Percentiles rank a stretch among this genome's conserved stretches.
Conservation (phyloP, 75 land plant genomes). For the Isoetes taiwanensis region DNA sequence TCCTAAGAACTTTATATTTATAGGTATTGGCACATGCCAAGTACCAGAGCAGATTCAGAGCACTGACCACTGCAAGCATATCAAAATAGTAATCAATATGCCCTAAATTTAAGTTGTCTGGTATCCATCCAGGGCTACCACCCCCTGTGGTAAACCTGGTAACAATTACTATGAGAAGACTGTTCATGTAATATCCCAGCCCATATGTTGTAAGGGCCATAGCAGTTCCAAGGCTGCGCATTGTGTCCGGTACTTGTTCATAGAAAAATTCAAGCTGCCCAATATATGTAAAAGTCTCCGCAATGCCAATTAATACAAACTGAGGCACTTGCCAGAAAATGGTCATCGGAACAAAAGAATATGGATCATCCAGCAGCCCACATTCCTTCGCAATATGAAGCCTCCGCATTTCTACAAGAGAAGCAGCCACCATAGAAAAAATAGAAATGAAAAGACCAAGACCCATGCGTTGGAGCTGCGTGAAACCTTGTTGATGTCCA, state of each 20-base stretch:
- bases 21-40: neutral
- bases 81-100: neutral
- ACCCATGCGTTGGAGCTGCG: constrained; percentile 2
- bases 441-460: neutral
- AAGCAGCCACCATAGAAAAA: neutral
- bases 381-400: neutral
- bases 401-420: neutral
- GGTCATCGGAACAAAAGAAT: neutral
- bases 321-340: constrained; percentile 4
- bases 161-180: neutral
- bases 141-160: neutral
- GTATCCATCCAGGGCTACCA: neutral
- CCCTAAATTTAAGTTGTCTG: neutral
- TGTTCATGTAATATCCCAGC: constrained; percentile 3
- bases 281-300: neutral
- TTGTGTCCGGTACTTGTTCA: constrained; percentile 4
- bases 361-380: neutral
- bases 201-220: constrained; percentile 1
- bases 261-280: constrained; percentile 6
- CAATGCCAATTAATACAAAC: neutral
- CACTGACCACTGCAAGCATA: neutral
- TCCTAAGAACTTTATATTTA: no score
- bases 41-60: neutral
- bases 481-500: neutral
- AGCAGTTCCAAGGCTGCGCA: constrained; percentile 1